Base-by-base conservation (phyloP, 768 basidiomycete species). In the Macrolepiota fuliginosa region DNA sequence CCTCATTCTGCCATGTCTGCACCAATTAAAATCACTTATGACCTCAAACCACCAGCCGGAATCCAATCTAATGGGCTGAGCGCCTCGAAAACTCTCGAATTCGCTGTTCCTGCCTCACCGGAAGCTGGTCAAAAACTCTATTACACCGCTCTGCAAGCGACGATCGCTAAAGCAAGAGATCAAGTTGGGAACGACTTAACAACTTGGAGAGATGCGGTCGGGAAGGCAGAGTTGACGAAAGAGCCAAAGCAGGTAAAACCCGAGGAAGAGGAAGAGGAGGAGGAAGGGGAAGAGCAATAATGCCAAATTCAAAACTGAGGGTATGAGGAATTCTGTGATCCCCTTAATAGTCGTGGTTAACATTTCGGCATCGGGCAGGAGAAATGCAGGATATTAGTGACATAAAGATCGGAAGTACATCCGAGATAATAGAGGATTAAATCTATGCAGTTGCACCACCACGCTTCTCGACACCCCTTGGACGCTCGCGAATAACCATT, bases 401-500 rank as follows among this genome's bases (percentile, higher is more conserved):
- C 24, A 35, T 12, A 54, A n/a, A 54, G 61, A 63, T 50, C n/a
- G 42, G 55, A 47, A 56, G 45, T 60, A 62, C 49, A 68, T 42
- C 58, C 37, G 42, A 54, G 39, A 56, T 45, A 24, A 39, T 59
- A 45, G 47, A 61, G 40, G 46, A 67, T 65, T 62, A 67, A n/a
- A 54, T 66, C 54, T 66, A 75, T 66, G 79, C 49, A 39, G 24
- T 40, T 59, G 58, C 79, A 57, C 75, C 74, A 70, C 77, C 76
- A 56, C 73, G 75, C 74, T 79, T 80, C 66, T 81, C 79, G 69
- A 79, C 79, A 46, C 93, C 92, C 66, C 93, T 80, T 51, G 94
- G 92, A 46, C 94, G 82, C 75, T 95, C 91, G 62, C 86, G 85
- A 68, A 96, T 76, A 59, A 96, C 94, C 86, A 91, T 84, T 81